A percentile compares a stretch with the other conserved stretches of the same genome.
phyloP scores from a whole-genome alignment of 148 eudicot genomes.

The Drosera capensis region DNA sequence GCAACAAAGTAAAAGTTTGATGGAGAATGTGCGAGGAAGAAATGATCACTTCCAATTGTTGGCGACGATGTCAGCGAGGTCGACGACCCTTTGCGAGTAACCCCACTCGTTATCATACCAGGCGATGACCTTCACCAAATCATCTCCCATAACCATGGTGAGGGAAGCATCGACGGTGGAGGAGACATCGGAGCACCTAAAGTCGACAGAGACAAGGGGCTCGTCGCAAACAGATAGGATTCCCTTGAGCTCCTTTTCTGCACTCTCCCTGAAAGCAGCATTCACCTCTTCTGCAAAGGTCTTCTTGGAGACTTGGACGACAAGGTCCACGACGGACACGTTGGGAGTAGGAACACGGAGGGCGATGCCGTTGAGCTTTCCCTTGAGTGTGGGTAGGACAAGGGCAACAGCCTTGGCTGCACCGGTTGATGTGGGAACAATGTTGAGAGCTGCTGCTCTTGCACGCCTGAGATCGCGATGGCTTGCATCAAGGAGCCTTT shows the following conservation, averaged over 20 bases:
- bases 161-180: slow-evolving; percentile 86
- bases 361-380: slow-evolving; percentile 96
- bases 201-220: slow-evolving; percentile 90
- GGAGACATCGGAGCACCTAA: slow-evolving; percentile 81
- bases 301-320: slow-evolving; percentile 82
- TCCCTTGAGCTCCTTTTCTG: slow-evolving; percentile 75
- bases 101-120: slow-evolving; percentile 99
- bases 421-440: slow-evolving; percentile 93
- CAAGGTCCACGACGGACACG: slow-evolving; percentile 93
- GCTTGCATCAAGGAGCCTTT: background rate
- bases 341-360: slow-evolving; percentile 98
- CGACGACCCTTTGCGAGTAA: slow-evolving; percentile 88
- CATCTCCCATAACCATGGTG: slow-evolving; percentile 99
- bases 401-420: slow-evolving; percentile 98
- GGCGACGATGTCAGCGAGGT: slow-evolving; percentile 82
- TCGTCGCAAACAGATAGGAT: slow-evolving; percentile 83
- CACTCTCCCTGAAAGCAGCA: slow-evolving; percentile 80
- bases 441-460: slow-evolving; percentile 95
- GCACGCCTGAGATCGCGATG: slow-evolving; percentile 16
- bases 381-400: slow-evolving; percentile 80
- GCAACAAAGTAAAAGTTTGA: too few species aligned
- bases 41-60: slow-evolving; percentile 50
- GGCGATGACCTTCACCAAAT: slow-evolving; percentile 95
- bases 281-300: slow-evolving; percentile 96
- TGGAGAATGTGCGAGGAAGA: too few species aligned